Evolutionary conservation across 75 land plant species (phyloP).

Genomic region (Selaginella tamariscina): DNA sequence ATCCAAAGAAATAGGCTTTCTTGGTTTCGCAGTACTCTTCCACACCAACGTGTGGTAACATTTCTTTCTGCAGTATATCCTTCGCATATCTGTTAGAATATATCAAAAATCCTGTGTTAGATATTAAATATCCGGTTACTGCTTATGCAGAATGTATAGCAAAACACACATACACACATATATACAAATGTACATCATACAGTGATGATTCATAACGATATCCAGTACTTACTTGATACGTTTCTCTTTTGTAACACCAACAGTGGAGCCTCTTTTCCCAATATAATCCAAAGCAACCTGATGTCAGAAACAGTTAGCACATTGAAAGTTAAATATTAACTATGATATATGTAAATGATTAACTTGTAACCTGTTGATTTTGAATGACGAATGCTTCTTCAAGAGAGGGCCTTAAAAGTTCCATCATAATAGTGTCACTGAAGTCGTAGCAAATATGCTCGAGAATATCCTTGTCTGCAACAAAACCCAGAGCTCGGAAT

Average conservation of each 20-base stretch:
- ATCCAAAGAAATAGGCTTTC: slow-evolving; percentile 99
- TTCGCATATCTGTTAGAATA: slow-evolving; percentile 77
- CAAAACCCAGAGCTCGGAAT: slow-evolving; percentile 93
- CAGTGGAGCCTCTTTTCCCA: slow-evolving; percentile 92
- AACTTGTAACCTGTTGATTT: slow-evolving; percentile 70
- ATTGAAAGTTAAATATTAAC: neutral
- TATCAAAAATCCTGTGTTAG: too few relatives aligned
- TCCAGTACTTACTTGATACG: slow-evolving; percentile 69
- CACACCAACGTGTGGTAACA: slow-evolving; percentile 99
- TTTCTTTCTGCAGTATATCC: slow-evolving; percentile 97
- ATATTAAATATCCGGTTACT: too few relatives aligned
- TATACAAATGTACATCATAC: neutral
- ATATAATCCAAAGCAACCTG: slow-evolving; percentile 97
- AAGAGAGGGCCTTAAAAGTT: slow-evolving; percentile 79
- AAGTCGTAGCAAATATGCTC: slow-evolving; percentile 97
- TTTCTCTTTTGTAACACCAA: slow-evolving; percentile 97
- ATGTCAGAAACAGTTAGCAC: neutral
- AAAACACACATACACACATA: neutral
- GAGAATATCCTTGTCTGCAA: slow-evolving; percentile 94
- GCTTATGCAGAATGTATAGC: too few relatives aligned
- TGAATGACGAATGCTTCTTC: slow-evolving; percentile 99
- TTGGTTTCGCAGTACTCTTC: slow-evolving; percentile 97
- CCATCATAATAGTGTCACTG: slow-evolving; percentile 94
- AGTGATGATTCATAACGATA: neutral
- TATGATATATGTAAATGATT: neutral